Base-by-base conservation (phyloP, 345 rosid species). In the Arabis alpina region DNA sequence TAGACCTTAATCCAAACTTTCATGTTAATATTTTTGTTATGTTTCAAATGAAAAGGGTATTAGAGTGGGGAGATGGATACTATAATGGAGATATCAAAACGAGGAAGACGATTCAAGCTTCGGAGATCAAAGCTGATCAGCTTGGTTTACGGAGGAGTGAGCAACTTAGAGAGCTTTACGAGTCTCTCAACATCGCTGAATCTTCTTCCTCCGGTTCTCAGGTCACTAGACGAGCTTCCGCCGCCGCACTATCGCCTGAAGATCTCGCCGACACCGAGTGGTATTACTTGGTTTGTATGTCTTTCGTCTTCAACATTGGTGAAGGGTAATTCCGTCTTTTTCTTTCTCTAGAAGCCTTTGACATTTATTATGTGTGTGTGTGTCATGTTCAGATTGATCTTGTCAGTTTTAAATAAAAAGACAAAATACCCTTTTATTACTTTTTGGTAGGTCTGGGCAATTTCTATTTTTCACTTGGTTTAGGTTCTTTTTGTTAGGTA, bases 281-380 rank as follows among this genome's bases (percentile, higher is more conserved):
- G 99, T 94, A 91, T 70, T 94, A 85, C 81, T 80, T 94, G 86
- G 95, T 94, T 58, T 94, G 97, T 82, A 91, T 94, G 99, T 91
- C 99, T 42, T 94, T 91, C 76, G 72, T 80, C 30, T 94, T 94
- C 87, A 79, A 84, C 79, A 79, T 77, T 53, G 93, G 88, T 68
- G 88, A 94, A 82, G 92, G 97, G 99, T 94, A 86, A 86, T 52
- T 19, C 9, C 61, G 61, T 68, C 74, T 75, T 48, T 49, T 24
- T 2, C 0, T 15, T 2, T 0, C 6, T 8, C 2, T 30, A n/a
- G n/a, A 19, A 8, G 27, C 6, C 71, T 37, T 64, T 73, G 71
- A 73, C 76, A 72, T 72, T 63, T 36, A 63, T 50, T 64, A 63
- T 23, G 10, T 40, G 56, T 41, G 56, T 41, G 57, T 59, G 51